Evolutionary conservation across 2,329 filamentous ascomycete genomes (phyloP), one percentile per base, ranked within the genome.

Genomic region (Colletotrichum higginsianum): DNA sequence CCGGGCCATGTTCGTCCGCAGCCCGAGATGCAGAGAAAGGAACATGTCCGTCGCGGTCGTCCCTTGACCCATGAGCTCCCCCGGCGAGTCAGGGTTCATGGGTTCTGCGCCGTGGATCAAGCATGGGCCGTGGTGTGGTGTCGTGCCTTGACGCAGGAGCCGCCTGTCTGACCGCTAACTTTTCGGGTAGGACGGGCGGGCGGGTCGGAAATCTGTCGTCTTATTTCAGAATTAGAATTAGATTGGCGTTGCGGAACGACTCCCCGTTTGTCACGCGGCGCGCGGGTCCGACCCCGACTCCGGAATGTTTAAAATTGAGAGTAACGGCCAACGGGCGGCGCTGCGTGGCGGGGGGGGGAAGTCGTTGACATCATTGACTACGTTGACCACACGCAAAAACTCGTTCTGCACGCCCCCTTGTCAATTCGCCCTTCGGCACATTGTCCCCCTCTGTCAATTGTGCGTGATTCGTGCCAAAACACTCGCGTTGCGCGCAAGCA

Each of bases 351-450:
- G 50, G 64, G 62, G 64, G 62, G 52, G 64, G 50, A 18, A 71
- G 64, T 71, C 68, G 61, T 75, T 77, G 75, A 77, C 75, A 76
- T 77, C 75, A 77, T 77, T 44, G 73, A 75, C 83, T 88, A 50
- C 83, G 88, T n/a, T 18, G n/a, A 23, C 16, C 30, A n/a, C 26
- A 53, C 8, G 15, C 13, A n/a, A 46, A n/a, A 12, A 11, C 21
- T 16, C 15, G 8, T 11, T 13, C 26, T 15, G n/a, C 58, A 18
- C 26, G 8, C 30, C 26, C 46, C 46, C 46, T 30, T 40, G 35
- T n/a, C 30, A 21, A 12, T 49, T 50, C 9, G 18, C 26, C 18
- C 15, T 11, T 38, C 21, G 26, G 18, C 15, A 21, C 3, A 18
- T 16, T 56, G n/a, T 23, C 11, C 16, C 15, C 11, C 16, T 4